These are phyloP conservation scores for Fomitopsis pulvina DNA, from an alignment of 768 basidiomycete genomes.

Conservation along the genomic window DNA sequence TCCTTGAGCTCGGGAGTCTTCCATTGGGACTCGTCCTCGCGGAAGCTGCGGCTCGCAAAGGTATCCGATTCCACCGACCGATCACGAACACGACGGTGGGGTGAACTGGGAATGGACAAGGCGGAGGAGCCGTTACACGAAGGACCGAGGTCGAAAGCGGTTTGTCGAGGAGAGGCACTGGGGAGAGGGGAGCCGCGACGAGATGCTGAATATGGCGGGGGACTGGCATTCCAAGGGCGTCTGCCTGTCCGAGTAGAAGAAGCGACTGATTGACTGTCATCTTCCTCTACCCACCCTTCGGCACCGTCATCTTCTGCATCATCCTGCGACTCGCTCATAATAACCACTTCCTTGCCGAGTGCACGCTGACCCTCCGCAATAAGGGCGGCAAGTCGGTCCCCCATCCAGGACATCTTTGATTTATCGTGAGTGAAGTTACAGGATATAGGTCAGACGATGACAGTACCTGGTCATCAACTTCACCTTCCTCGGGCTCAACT, in stretches of 20 bases:
- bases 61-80: conserved; percentile 30
- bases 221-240: conserved; percentile 4
- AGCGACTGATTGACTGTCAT: conserved; percentile 16
- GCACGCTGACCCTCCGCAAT: conserved; percentile 80
- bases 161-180: conserved; percentile 28
- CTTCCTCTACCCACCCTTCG: conserved; percentile 71
- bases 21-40: conserved; percentile 46
- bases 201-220: conserved; percentile 23
- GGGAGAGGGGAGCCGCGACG: conserved; percentile 21
- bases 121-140: conserved; percentile 18
- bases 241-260: conserved; percentile 15
- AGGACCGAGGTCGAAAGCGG: conserved; percentile 24
- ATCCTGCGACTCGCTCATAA: conserved; percentile 66
- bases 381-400: conserved; percentile 56
- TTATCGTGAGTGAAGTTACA: not conserved
- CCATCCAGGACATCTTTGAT: conserved; percentile 77
- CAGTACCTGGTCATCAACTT: conserved; percentile 41
- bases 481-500: conserved; percentile 19
- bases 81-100: conserved; percentile 18
- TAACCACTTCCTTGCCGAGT: conserved; percentile 69
- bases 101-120: conserved; percentile 7
- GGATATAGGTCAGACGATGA: not conserved
- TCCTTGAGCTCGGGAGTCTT: conserved; percentile 62
- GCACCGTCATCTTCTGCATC: conserved; percentile 75
- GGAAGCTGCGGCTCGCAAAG: conserved; percentile 13